Evolutionary conservation across 2,329 filamentous ascomycete genomes (phyloP).

Genomic region (Aspergillus sp.): DNA sequence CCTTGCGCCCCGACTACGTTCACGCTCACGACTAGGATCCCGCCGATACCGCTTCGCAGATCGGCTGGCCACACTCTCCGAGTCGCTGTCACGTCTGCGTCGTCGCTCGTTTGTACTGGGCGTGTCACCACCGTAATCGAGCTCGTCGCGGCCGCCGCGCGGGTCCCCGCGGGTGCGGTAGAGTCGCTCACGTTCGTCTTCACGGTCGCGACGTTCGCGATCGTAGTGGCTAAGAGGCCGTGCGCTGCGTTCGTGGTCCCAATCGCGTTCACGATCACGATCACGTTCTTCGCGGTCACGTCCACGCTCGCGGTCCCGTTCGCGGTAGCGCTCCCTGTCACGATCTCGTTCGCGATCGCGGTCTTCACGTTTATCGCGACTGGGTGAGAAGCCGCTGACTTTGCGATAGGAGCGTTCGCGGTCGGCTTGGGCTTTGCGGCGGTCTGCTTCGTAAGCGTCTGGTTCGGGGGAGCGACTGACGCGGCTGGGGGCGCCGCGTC

Average conservation of each 20-base stretch:
- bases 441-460: slow-evolving; percentile 91
- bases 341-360: slow-evolving; percentile 31
- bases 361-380: slow-evolving; percentile 33
- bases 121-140: slow-evolving; percentile 77
- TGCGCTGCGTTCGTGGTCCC: slow-evolving; percentile 27
- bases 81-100: slow-evolving; percentile 65
- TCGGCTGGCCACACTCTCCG: slow-evolving; percentile 53
- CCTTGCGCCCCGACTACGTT: slow-evolving; percentile 40
- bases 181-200: slow-evolving; percentile 80
- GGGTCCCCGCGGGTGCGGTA: slow-evolving; percentile 79
- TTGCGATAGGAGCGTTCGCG: slow-evolving; percentile 91
- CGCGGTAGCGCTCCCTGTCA: slow-evolving; percentile 33
- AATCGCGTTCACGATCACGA: slow-evolving; percentile 31
- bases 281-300: slow-evolving; percentile 21
- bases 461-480: slow-evolving; percentile 83
- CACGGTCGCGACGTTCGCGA: slow-evolving; percentile 76
- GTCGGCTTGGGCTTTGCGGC: slow-evolving; percentile 86
- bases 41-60: slow-evolving; percentile 54
- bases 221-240: slow-evolving; percentile 54
- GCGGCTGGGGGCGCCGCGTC: slow-evolving; percentile 43
- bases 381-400: slow-evolving; percentile 55
- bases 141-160: slow-evolving; percentile 71
- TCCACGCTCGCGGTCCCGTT: slow-evolving; percentile 34
- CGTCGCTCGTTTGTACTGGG: slow-evolving; percentile 63
- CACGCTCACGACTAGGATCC: slow-evolving; percentile 31